Base-by-base conservation (phyloP, 805 yeast genomes). In the Cyberlindnera xylosilytica region DNA sequence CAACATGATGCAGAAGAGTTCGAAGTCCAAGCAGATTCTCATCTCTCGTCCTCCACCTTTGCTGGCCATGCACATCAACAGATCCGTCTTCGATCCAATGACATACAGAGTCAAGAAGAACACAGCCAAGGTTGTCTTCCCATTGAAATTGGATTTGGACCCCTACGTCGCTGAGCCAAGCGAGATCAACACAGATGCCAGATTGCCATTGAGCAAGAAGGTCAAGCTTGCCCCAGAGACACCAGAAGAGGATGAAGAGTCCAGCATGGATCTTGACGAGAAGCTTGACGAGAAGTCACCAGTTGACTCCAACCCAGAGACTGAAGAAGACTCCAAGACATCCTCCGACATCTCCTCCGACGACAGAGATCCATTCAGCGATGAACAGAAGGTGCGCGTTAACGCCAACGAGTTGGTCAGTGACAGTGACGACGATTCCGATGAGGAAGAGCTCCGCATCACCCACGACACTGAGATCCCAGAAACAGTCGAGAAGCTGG, bases 61-160 rank as follows among this genome's bases (percentile, higher is more conserved):
- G 42, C 69, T 91, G 35, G 78, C 91, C 41, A 75, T 91, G 34
- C 98, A 93, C 62, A 84, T 91, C 49, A 91, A 91, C 61, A 77
- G 99, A 57, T 87, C 96, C 2, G 97, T 87, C 12, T 91, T 89
- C 62, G 97, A 91, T 62, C 87, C 93, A 42, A 69, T 78, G 42
- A 85, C 96, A 0, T 93, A 86, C 46, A 78, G 76, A 70, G 84
- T 88, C 20, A 76, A 87, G 50, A 91, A 91, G 61, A 90, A 90
- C 60, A 79, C 86, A 38, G 83, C 96, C 5, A 76, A 78, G 39
- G 91, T 91, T n/a, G 63, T 76, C 10, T 89, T 89, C 66, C 91
- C 95, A 4, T 56, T 77, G 32, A 68, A 72, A 34, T 66, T 91
- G 46, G 82, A 88, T 57, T 66, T 90, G 55, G 69, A 80, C 11